A percentile compares a stretch with the other conserved stretches of the same genome.
Evolutionary conservation across 768 basidiomycete species (phyloP).

Genomic region (Tulasnella sp.): DNA sequence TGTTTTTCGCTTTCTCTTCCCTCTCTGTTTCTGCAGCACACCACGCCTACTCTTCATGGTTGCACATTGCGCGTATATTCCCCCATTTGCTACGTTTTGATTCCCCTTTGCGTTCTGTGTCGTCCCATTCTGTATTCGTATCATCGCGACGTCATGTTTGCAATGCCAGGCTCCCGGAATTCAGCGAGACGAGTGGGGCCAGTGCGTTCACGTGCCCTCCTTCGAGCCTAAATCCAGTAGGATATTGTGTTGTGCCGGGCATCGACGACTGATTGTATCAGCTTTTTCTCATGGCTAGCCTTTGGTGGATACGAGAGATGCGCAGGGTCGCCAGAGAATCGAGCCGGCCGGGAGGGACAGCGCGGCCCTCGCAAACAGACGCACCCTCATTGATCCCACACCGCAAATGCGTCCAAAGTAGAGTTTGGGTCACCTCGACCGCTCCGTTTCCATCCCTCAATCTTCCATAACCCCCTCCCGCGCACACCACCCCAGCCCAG

Average conservation of each 20-base stretch:
- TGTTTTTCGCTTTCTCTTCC: neutral
- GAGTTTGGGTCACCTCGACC: neutral
- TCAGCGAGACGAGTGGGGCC: neutral
- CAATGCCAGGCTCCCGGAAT: neutral
- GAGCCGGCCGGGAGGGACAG: neutral
- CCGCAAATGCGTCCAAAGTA: conserved; percentile 21
- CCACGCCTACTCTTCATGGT: neutral
- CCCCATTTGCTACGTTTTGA: neutral
- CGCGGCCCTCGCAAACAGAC: neutral
- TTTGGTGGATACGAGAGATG: neutral
- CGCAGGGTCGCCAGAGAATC: neutral
- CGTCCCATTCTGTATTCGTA: neutral
- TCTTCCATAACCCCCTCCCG: neutral
- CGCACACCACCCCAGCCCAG: neutral
- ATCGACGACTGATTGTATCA: neutral
- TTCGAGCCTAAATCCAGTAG: neutral
- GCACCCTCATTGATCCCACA: neutral
- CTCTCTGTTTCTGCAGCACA: neutral
- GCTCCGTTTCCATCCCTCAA: conserved; percentile 9
- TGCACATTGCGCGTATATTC: neutral
- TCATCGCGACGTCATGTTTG: neutral
- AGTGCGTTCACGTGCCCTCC: neutral
- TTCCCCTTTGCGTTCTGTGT: neutral
- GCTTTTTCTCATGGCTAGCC: neutral
- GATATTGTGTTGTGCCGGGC: neutral